Conservation (phyloP, 805 yeast genomes). For the Tetrapisispora nanseiensis region DNA sequence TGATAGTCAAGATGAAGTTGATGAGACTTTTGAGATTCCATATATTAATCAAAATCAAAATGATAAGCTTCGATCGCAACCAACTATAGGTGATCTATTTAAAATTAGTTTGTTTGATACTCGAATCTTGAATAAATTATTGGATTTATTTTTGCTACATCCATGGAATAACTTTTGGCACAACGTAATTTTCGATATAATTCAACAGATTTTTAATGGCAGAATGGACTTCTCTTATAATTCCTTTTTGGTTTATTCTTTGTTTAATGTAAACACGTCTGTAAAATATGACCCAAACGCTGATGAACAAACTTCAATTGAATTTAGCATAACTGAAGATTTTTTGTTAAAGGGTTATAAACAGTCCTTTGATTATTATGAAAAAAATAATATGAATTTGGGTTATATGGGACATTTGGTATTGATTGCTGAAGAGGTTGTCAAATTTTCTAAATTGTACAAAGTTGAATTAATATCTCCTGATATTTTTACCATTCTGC, state of each 20-base stretch:
- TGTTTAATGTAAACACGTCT: constrained; percentile 20
- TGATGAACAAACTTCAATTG: constrained; percentile 12
- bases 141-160: constrained; percentile 65
- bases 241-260: constrained; percentile 47
- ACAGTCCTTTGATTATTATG: constrained; percentile 50
- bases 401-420: constrained; percentile 98
- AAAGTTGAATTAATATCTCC: constrained; percentile 28
- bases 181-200: constrained; percentile 91
- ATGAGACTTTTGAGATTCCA: constrained; percentile 28
- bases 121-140: constrained; percentile 54
- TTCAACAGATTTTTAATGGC: constrained; percentile 90
- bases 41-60: constrained; percentile 34
- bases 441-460: constrained; percentile 54
- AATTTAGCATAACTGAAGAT: constrained; percentile 50
- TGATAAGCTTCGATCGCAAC: constrained; percentile 38
- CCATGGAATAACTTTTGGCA: constrained; percentile 98
- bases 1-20: constrained; percentile 30
- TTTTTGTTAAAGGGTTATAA: constrained; percentile 54
- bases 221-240: constrained; percentile 78
- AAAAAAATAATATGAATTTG: constrained; percentile 51
- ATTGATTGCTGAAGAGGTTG: constrained; percentile 89
- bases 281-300: constrained; percentile 7
- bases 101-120: constrained; percentile 76
- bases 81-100: constrained; percentile 79
- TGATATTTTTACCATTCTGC: constrained; percentile 18